Evolutionary conservation across 495 filamentous ascomycete genomes (phyloP).

Genomic region (Aspergillus nidulans): DNA sequence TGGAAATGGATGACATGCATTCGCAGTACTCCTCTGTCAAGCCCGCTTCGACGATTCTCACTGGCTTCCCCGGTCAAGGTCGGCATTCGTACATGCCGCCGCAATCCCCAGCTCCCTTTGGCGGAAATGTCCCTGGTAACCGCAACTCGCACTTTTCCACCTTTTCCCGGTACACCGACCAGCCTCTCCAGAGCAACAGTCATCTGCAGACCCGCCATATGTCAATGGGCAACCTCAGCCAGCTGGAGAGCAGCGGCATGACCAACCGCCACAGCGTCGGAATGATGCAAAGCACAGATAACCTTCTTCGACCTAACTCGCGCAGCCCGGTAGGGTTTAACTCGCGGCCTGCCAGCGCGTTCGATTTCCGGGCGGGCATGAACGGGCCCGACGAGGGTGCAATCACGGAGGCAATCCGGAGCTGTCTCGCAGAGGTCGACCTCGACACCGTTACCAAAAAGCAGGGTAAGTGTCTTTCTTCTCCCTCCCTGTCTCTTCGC

Average conservation of each 20-base stretch:
- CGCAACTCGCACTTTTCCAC: slow-evolving; percentile 55
- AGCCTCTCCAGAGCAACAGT: slow-evolving; percentile 28
- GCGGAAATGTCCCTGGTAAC: slow-evolving; percentile 45
- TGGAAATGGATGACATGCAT: slow-evolving; percentile 98
- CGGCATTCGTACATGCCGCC: slow-evolving; percentile 67
- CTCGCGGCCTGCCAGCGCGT: slow-evolving; percentile 57
- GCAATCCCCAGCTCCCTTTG: slow-evolving; percentile 68
- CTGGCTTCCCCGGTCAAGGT: slow-evolving; percentile 70
- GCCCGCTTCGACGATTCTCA: slow-evolving; percentile 87
- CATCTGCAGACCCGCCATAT: slow-evolving; percentile 45
- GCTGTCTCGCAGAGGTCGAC: slow-evolving; percentile 83
- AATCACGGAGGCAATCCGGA: slow-evolving; percentile 79
- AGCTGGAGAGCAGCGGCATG: slow-evolving; percentile 48
- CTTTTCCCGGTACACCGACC: slow-evolving; percentile 51
- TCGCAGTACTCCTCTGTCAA: slow-evolving; percentile 93
- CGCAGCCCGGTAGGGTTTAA: slow-evolving; percentile 49
- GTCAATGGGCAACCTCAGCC: slow-evolving; percentile 59
- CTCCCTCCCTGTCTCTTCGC: not conserved
- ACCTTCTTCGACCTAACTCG: slow-evolving; percentile 51
- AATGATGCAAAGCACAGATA: slow-evolving; percentile 55
- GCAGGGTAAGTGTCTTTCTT: slow-evolving; percentile 53
- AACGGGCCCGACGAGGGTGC: slow-evolving; percentile 64
- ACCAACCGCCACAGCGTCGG: slow-evolving; percentile 45
- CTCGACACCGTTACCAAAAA: slow-evolving; percentile 97
- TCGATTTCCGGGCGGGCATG: slow-evolving; percentile 65